Evolutionary conservation across 306 rosid species (phyloP).

Genomic region (barrel medic (Medicago truncatula)): DNA sequence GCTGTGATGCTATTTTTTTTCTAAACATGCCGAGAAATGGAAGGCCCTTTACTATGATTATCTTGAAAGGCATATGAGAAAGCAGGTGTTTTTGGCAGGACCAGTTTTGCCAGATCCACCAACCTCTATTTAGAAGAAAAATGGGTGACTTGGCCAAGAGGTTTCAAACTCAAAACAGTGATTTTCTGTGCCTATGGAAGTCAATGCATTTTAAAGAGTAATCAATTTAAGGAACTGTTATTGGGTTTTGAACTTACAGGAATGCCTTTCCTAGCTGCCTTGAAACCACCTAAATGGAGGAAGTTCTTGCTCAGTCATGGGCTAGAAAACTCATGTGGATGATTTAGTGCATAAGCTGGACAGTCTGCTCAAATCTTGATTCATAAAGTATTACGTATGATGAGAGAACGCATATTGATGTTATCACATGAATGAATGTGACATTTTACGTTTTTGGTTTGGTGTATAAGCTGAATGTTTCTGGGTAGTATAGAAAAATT

Average conservation of each 20-base stretch:
- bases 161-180: slow-evolving; percentile 52
- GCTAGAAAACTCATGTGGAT: slow-evolving; percentile 54
- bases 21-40: slow-evolving; percentile 64
- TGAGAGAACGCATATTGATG: neutral
- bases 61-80: slow-evolving; percentile 45
- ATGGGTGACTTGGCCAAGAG: slow-evolving; percentile 62
- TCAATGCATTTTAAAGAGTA: slow-evolving; percentile 50
- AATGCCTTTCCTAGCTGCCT: slow-evolving; percentile 59
- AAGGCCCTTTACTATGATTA: slow-evolving; percentile 58
- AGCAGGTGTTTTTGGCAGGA: slow-evolving; percentile 64
- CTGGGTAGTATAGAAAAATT: neutral
- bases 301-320: slow-evolving; percentile 47
- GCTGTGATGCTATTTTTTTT: slow-evolving; percentile 57
- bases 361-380: slow-evolving; percentile 41
- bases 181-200: slow-evolving; percentile 75
- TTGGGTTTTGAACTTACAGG: slow-evolving; percentile 73
- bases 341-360: slow-evolving; percentile 53
- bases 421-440: neutral
- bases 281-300: slow-evolving; percentile 67
- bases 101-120: slow-evolving; percentile 52
- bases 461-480: slow-evolving; percentile 19
- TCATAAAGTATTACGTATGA: slow-evolving; percentile 3
- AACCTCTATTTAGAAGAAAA: slow-evolving; percentile 46
- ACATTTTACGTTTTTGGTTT: neutral
- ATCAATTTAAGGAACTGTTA: slow-evolving; percentile 59